Evolutionary conservation across 345 rosid species (phyloP).

Genomic region (Arabis hirsuta): DNA sequence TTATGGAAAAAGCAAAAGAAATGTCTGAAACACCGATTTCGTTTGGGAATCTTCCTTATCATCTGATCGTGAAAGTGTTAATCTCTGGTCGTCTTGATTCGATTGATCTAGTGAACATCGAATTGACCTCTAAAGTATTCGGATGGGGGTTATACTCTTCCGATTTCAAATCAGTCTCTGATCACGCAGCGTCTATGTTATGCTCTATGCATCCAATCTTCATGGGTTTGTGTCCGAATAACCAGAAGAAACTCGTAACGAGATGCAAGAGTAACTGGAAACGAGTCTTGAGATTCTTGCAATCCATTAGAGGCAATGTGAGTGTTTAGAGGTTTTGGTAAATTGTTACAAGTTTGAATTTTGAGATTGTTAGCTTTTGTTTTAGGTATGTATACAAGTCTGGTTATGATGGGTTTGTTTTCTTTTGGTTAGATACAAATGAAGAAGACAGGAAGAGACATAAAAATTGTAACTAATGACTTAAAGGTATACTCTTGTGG

Average conservation of each 20-base stretch:
- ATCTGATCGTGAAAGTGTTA: conserved; percentile 71
- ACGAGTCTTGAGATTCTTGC: conserved; percentile 68
- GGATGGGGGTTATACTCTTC: conserved; percentile 54
- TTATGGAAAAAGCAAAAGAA: no score
- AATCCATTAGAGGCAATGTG: no score
- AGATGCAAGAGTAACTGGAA: conserved; percentile 73
- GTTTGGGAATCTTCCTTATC: conserved; percentile 44
- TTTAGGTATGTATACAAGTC: no score
- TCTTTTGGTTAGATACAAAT: no score
- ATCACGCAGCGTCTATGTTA: conserved; percentile 62
- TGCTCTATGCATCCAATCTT: conserved; percentile 53
- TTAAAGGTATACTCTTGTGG: conserved; percentile 88
- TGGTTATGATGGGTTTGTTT: no score
- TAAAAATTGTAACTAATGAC: no score
- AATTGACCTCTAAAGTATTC: conserved; percentile 66
- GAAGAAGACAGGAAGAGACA: no score
- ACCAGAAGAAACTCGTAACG: conserved; percentile 53
- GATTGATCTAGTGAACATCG: conserved; percentile 57
- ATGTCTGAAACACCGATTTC: background rate
- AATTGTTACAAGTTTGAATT: no score
- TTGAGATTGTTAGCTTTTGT: no score
- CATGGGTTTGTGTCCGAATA: conserved; percentile 44
- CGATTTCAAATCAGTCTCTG: conserved; percentile 65
- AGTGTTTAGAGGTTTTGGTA: no score
- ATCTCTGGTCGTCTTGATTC: conserved; percentile 55